Base-by-base conservation (phyloP, 805 yeast genomes). In the Pichia phayaonensis region DNA sequence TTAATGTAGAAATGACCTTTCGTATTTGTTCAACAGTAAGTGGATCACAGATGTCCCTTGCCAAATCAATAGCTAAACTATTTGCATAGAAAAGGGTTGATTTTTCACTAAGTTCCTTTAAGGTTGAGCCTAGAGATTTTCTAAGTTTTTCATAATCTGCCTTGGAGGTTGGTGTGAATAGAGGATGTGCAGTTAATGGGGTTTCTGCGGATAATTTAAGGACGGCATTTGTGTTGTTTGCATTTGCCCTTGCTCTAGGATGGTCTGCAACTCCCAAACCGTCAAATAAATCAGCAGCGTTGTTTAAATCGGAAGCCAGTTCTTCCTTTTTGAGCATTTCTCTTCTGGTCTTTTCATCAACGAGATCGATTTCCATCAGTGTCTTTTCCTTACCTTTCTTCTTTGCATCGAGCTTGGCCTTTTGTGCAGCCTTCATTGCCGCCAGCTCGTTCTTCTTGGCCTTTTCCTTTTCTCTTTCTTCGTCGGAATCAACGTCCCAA, bases 211-310 rank as follows among this genome's bases (percentile, higher is more conserved):
- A 72, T 27, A 80, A 64, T 23, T 68, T 62, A 26, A 70, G 63
- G 24, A 65, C 63, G 16, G 34, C 49, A 20, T 31, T 34, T 24
- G 34, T 7, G 13, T 24, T 31, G 6, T 21, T 36, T 13, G 52
- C 51, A 26, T 40, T 45, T 59, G 64, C 64, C 24, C 55, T 55
- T 51, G 79, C 81, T 53, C 80, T 69, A 43, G 83, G 83, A 58
- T 78, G 83, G 36, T 72, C 82, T 23, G 80, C 78, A 48, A 77
- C 76, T 41, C 79, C 78, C 57, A 74, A 72, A 16, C 88, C 89
- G 31, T 90, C 96, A 64, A 92, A 89, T 59, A 92, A 73, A 60
- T 87, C 95, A 10, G 96, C 92, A 29, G 99, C 98, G 64, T 87
- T 88, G 68, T 87, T 88, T 67, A 92, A 74, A 71, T 92, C 99